Base-by-base conservation (phyloP, 345 rosid species). In the Zanthoxylum bungeanum region DNA sequence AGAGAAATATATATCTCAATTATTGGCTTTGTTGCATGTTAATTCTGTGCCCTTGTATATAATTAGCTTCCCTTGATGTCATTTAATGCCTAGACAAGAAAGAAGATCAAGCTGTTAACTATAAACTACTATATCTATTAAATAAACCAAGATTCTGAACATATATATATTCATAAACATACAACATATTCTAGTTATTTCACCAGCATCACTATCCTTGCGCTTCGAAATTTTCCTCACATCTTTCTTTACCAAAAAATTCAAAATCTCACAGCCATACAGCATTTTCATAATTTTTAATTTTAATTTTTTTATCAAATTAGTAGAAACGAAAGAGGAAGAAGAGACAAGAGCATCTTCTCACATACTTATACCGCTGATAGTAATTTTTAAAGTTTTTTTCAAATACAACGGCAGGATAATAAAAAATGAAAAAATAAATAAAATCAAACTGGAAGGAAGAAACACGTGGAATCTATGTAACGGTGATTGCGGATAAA, bases 151-250 rank as follows among this genome's bases (percentile, higher is more conserved):
- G 19, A 44, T 44, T 44, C 49, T 0, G 6, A n/a, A n/a, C 5
- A 42, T 14, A 42, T 42, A 14, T 14, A 19, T 4, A 1, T 5
- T 4, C n/a, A 44, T 12, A 14, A 44, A 6, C 49, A 14, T 6
- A 14, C 6, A 4, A 19, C 49, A 44, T n/a, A 44, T 44, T n/a
- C n/a, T n/a, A n/a, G n/a, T n/a, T n/a, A n/a, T n/a, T n/a, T 82
- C 81, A 8, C 79, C 82, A 36, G 84, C 86, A 80, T 85, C 84
- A 72, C 81, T 80, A 27, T 77, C 83, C 66, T 82, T 85, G 69
- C 85, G 82, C 69, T 85, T 80, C 1, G 82, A 79, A 12, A 80
- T 56, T 71, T 73, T 85, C 64, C 82, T 76, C 36, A 55, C 81
- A 78, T 85, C 88, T 63, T 82, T 85, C 66, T 60, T 82, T 5